phyloP scores from a whole-genome alignment of 805 yeast genomes.

The Saccharomycopsis capsularis region DNA sequence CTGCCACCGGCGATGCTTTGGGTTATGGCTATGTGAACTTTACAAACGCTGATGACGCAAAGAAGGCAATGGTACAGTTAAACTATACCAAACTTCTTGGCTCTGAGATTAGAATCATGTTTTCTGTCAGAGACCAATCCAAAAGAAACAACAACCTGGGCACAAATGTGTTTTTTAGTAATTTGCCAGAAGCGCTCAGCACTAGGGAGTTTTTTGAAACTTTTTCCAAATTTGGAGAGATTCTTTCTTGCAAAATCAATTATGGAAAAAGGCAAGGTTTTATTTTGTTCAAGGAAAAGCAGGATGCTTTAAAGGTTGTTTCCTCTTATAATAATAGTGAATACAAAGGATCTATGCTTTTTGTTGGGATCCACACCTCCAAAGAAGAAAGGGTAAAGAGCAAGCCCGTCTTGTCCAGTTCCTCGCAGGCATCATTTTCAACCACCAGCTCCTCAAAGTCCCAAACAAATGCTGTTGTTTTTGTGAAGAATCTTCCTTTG shows the following conservation, averaged over 20 bases:
- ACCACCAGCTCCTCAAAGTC: not conserved
- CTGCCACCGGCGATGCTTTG: slow-evolving; percentile 46
- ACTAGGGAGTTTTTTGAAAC: slow-evolving; percentile 42
- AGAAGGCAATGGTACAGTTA: slow-evolving; percentile 47
- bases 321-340: slow-evolving; percentile 26
- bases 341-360: slow-evolving; percentile 29
- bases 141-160: slow-evolving; percentile 38
- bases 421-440: not conserved
- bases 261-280: slow-evolving; percentile 35
- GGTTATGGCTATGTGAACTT: slow-evolving; percentile 74
- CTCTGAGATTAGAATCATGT: slow-evolving; percentile 49
- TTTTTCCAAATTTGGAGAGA: slow-evolving; percentile 41
- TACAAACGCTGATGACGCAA: slow-evolving; percentile 42
- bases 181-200: slow-evolving; percentile 34
- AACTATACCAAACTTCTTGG: slow-evolving; percentile 39
- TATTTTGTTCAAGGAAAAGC: slow-evolving; percentile 31
- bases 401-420: not conserved
- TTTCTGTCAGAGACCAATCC: slow-evolving; percentile 39
- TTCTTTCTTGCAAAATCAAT: slow-evolving; percentile 37
- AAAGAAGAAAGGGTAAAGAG: slow-evolving; percentile 18
- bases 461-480: slow-evolving; percentile 23
- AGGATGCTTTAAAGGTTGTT: slow-evolving; percentile 32
- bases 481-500: slow-evolving; percentile 31
- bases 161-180: slow-evolving; percentile 44
- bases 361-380: slow-evolving; percentile 37